These are phyloP conservation scores for Penicillium oxalicum DNA, from an alignment of 2,329 filamentous ascomycete genomes.

Conservation along the genomic window DNA sequence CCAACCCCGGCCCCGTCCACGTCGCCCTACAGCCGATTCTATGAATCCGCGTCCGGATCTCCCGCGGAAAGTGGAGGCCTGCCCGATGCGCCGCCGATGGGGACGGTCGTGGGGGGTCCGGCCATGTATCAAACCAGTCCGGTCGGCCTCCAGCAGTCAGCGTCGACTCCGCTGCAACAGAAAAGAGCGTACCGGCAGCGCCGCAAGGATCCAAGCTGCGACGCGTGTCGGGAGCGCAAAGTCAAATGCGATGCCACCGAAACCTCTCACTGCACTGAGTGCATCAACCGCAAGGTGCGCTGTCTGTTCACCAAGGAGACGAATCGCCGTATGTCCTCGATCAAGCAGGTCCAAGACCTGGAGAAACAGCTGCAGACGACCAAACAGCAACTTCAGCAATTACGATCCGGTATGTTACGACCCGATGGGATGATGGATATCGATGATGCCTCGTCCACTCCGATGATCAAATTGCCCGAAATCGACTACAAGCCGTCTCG, in stretches of 20 bases:
- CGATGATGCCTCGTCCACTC: slow-evolving; percentile 39
- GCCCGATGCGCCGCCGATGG: slow-evolving; percentile 31
- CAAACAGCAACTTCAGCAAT: slow-evolving; percentile 69
- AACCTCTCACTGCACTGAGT: slow-evolving; percentile 93
- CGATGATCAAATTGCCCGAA: slow-evolving; percentile 55
- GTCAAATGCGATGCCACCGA: slow-evolving; percentile 93
- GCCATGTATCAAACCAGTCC: slow-evolving; percentile 32
- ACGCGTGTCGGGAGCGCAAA: slow-evolving; percentile 83
- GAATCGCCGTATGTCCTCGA: slow-evolving; percentile 96
- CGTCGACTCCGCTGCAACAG: slow-evolving; percentile 62
- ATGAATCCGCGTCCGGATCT: slow-evolving; percentile 37
- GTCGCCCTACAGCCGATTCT: slow-evolving; percentile 33
- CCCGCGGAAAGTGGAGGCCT: slow-evolving; percentile 33
- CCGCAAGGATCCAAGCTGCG: slow-evolving; percentile 93
- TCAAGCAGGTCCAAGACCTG: slow-evolving; percentile 96
- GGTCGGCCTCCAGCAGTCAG: slow-evolving; percentile 47
- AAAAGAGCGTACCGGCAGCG: slow-evolving; percentile 93
- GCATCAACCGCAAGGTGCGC: slow-evolving; percentile 90
- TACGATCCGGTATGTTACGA: slow-evolving; percentile 59
- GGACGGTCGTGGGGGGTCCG: slow-evolving; percentile 35
- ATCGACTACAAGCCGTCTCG: slow-evolving; percentile 61
- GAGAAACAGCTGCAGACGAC: slow-evolving; percentile 82
- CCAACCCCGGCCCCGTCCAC: slow-evolving; percentile 12
- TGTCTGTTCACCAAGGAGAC: slow-evolving; percentile 99
- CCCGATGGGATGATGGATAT: slow-evolving; percentile 43